These are phyloP conservation scores for Bolboschoenus planiculmis DNA, from an alignment of 176 grass and related monocot genomes.

Conservation along the genomic window DNA sequence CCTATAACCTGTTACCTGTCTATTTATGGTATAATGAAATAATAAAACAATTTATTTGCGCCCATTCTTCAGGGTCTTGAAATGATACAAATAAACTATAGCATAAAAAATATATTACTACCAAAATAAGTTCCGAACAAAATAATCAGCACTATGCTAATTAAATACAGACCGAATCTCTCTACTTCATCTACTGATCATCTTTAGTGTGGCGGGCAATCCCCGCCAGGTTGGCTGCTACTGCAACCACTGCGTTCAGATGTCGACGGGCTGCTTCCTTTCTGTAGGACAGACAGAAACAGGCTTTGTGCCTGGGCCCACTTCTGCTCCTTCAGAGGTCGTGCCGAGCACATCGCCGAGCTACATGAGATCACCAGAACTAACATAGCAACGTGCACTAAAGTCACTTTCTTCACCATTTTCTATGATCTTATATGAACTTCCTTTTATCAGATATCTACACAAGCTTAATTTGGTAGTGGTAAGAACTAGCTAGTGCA, in stretches of 20 bases:
- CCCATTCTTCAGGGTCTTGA: not conserved
- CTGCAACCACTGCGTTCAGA: not conserved
- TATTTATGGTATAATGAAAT: not conserved
- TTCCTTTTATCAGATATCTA: too few relatives aligned
- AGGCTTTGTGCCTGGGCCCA: not conserved
- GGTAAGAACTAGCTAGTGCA: not conserved
- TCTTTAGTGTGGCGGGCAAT: not conserved
- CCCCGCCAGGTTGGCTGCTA: not conserved
- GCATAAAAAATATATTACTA: not conserved
- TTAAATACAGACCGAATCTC: not conserved
- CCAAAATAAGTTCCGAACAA: not conserved
- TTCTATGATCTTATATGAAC: not conserved
- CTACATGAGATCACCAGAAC: slow-evolving; percentile 12
- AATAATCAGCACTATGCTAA: not conserved
- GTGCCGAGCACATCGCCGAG: not conserved
- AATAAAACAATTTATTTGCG: not conserved
- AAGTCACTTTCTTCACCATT: slow-evolving; percentile 9
- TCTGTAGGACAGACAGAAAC: not conserved
- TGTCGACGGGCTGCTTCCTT: not conserved
- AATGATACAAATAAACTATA: not conserved
- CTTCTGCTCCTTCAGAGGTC: not conserved
- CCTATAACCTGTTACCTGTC: not conserved
- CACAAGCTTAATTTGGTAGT: not conserved
- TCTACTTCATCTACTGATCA: not conserved
- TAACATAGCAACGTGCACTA: not conserved